These are phyloP conservation scores for Thelonectria rubi DNA, from an alignment of 2,329 filamentous ascomycete species.

Conservation along the genomic window DNA sequence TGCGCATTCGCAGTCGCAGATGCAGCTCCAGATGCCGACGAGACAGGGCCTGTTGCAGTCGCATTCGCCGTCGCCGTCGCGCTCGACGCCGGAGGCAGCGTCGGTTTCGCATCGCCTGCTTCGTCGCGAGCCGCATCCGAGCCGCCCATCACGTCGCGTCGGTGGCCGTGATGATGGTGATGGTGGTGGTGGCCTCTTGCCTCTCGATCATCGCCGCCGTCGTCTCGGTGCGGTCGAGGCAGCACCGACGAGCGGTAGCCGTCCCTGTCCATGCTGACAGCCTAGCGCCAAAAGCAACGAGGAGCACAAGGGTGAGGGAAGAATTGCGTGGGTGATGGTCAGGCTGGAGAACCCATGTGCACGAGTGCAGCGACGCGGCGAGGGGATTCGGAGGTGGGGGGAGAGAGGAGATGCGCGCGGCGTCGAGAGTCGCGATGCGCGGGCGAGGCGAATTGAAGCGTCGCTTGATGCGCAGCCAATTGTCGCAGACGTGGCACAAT, in stretches of 20 bases:
- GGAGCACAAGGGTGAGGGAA: conserved; percentile 29
- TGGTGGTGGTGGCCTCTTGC: conserved; percentile 46
- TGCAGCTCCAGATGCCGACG: conserved; percentile 19
- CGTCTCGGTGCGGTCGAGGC: conserved; percentile 53
- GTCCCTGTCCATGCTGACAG: conserved; percentile 53
- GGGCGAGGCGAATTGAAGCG: conserved; percentile 35
- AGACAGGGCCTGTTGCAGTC: conserved; percentile 22
- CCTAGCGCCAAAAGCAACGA: conserved; percentile 23
- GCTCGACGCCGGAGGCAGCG: conserved; percentile 32
- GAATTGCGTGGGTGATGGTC: conserved; percentile 30
- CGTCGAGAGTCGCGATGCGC: conserved; percentile 39
- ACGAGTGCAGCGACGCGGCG: conserved; percentile 37
- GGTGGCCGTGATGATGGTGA: conserved; percentile 48
- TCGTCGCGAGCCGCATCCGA: conserved; percentile 39
- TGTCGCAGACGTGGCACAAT: conserved; percentile 29
- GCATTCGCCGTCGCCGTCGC: conserved; percentile 38
- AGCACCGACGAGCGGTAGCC: conserved; percentile 61
- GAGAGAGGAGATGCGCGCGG: conserved; percentile 30
- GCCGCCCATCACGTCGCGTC: conserved; percentile 58
- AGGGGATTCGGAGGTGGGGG: conserved; percentile 31
- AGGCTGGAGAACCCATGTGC: conserved; percentile 42
- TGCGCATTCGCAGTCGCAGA: conserved; percentile 43
- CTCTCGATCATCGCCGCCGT: conserved; percentile 51
- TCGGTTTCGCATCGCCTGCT: conserved; percentile 32
- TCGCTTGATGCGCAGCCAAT: conserved; percentile 31